Percentiles rank a stretch among this genome's conserved stretches.
Conservation (phyloP, 2,329 filamentous ascomycete species). For the Fusarium domesticum region DNA sequence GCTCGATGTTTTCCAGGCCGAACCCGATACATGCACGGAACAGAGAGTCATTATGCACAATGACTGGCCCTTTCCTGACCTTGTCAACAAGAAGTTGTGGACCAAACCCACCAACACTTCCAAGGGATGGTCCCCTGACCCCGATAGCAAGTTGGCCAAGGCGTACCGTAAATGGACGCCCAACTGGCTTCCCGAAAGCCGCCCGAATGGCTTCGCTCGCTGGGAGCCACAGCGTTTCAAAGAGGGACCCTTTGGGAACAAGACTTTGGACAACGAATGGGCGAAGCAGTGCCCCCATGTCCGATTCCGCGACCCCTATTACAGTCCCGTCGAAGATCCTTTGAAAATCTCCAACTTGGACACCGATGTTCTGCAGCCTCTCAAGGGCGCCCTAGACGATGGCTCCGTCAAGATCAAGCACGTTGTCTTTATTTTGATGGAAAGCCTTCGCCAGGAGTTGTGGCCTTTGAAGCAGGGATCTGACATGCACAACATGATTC, state of each 20-base stretch:
- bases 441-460: slow-evolving; percentile 44
- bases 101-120: slow-evolving; percentile 30
- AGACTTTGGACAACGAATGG: slow-evolving; percentile 4
- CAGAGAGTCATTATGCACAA: slow-evolving; percentile 24
- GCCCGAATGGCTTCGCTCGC: slow-evolving; percentile 31
- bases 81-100: slow-evolving; percentile 28
- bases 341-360: slow-evolving; percentile 42
- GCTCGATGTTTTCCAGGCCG: slow-evolving; percentile 28
- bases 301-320: slow-evolving; percentile 32
- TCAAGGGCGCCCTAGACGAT: slow-evolving; percentile 28
- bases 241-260: slow-evolving; percentile 15
- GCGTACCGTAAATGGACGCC: slow-evolving; percentile 27
- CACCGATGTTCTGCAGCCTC: slow-evolving; percentile 30
- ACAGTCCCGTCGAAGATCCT: slow-evolving; percentile 39
- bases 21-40: slow-evolving; percentile 27
- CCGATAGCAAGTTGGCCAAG: slow-evolving; percentile 21
- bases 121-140: slow-evolving; percentile 34
- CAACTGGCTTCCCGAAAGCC: slow-evolving; percentile 29
- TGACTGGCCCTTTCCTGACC: slow-evolving; percentile 31
- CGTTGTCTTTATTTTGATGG: slow-evolving; percentile 43
- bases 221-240: slow-evolving; percentile 29
- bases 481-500: slow-evolving; percentile 36
- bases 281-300: slow-evolving; percentile 19
- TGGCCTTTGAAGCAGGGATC: slow-evolving; percentile 44
- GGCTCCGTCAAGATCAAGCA: slow-evolving; percentile 41